Evolutionary conservation across 2,329 filamentous ascomycete species (phyloP), one percentile per base, ranked within the genome.

Genomic region (Aurifilum marmelostoma): DNA sequence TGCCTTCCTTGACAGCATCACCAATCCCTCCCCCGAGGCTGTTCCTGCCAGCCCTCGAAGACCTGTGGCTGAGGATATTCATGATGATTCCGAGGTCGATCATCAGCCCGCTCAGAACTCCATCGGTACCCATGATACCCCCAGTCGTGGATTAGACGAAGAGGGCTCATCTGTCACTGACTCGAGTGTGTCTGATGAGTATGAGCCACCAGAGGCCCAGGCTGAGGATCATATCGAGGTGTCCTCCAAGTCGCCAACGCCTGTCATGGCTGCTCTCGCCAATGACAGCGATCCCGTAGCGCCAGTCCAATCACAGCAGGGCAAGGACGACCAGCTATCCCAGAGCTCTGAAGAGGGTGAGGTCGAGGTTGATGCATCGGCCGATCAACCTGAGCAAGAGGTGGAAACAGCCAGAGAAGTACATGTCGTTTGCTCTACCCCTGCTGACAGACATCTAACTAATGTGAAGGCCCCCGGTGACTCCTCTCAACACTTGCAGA

Each of bases 181-280:
- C 32, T 74, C 74, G n/a, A 73, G 75, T 34, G 73, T 71, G 32
- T 85, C 85, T 2, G 87, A 88, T 69, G 83, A 79, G 63, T 88
- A 89, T 73, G 86, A 89, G 71, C 87, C 87, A 62, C 85, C 85
- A 24, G 83, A 83, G 66, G 80, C 79, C 4, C 74, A 73, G 18
- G 67, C 54, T 16, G 54, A 66, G 41, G 74, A 66, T 29, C 74
- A 74, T 62, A 66, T 71, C 56, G 67, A 72, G 41, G 64, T 68
- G 5, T 63, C 67, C 7, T 73, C 73, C 21, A 65, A 73, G 24
- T 70, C 73, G 21, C 63, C 71, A 27, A 74, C 71, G 59, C 68
- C 76, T 59, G 69, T 63, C 14, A 66, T 69, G 47, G 72, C 66
- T 14, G 74, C 74, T 56, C 73, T 69, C 65, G 66, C 74, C 47